Evolutionary conservation across 1,284 basidiomycete species (phyloP), one percentile per base, ranked within the genome.

Genomic region (Serendipita sp.): DNA sequence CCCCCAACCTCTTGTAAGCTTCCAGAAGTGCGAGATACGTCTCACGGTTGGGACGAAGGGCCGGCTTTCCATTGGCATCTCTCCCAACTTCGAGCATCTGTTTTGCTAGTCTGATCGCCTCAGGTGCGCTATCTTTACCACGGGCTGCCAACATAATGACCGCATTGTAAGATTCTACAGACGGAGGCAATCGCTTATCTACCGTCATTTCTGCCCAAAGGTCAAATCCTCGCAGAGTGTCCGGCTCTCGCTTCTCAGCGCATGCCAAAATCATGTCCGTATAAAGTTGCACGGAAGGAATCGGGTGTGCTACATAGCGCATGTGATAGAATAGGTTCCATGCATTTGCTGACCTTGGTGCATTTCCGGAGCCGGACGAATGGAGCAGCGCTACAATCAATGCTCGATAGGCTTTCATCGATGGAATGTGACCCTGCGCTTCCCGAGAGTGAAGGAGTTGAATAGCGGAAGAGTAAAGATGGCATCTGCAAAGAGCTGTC

Each of bases 301-400:
- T 74, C 0, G 92, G 85, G 70, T 99, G 93, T 0, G 94, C 91
- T 3, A 89, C 87, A 62, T 97, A 90, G 61, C 96, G 90, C 91
- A 97, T 96, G 72, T 98, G 93, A 1, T 89, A 78, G 72, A 93
- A 98, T 29, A 98, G 79, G 69, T 97, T 91, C 91, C 91, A 96
- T 0, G 90, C 93, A 65, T 90, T 84, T 0, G 87, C 85, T 45
- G 80, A 79, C 62, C 70, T 62, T 60, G 15, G 62, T 65, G 10
- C 69, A 65, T n/a, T 68, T 64, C 4, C 55, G 12, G 60, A 53
- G 13, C 55, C 47, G 2, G 69, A 62, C 1, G 67, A 67, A 49
- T 60, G 64, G 12, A 71, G 68, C 12, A 76, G 71, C 47, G 69
- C 69, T n/a, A 62, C 17, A 5, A 76, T 69, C 38, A 76, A 67